A percentile compares a stretch with the other conserved stretches of the same genome.
Evolutionary conservation across 2,329 filamentous ascomycete species (phyloP).

Genomic region (Fusarium cyanostomum): DNA sequence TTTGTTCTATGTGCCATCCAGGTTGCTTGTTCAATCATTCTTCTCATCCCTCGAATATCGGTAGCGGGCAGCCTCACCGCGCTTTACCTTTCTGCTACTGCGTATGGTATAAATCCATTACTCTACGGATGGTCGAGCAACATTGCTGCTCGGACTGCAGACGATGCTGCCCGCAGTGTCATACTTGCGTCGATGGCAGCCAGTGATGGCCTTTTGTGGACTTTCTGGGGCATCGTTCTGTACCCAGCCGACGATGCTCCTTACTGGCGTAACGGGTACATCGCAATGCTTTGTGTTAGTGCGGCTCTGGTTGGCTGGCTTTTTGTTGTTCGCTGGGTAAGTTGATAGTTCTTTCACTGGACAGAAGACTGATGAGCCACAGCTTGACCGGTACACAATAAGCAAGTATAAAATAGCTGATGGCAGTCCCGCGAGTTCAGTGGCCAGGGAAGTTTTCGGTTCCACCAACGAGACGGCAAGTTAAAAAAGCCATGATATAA

Average conservation of each 20-base stretch:
- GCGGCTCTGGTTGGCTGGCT: constrained; percentile 13
- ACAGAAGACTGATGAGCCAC: accelerated
- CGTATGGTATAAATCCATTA: constrained; percentile 39
- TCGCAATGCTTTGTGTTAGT: constrained; percentile 38
- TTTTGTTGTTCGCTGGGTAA: constrained; percentile 32
- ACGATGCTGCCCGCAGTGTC: constrained; percentile 53
- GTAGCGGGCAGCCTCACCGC: constrained; percentile 31
- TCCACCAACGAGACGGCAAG: not conserved
- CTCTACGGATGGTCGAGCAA: constrained; percentile 43
- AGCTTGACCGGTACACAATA: constrained; percentile 21
- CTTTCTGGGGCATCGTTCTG: constrained; percentile 56
- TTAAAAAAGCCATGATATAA: too few species aligned
- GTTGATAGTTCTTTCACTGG: accelerated
- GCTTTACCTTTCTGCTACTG: constrained; percentile 36
- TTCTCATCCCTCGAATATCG: constrained; percentile 32
- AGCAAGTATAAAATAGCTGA: constrained; percentile 10
- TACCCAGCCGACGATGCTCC: constrained; percentile 55
- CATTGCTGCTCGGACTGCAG: constrained; percentile 36
- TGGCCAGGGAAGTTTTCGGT: not conserved
- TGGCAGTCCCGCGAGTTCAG: not conserved
- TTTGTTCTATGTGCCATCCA: constrained; percentile 29
- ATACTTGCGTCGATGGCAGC: constrained; percentile 54
- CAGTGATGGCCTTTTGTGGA: constrained; percentile 52
- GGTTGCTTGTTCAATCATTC: constrained; percentile 22
- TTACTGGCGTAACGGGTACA: constrained; percentile 49